Evolutionary conservation across 2,329 filamentous ascomycete species (phyloP).

Genomic region (Blastomyces silverae): DNA sequence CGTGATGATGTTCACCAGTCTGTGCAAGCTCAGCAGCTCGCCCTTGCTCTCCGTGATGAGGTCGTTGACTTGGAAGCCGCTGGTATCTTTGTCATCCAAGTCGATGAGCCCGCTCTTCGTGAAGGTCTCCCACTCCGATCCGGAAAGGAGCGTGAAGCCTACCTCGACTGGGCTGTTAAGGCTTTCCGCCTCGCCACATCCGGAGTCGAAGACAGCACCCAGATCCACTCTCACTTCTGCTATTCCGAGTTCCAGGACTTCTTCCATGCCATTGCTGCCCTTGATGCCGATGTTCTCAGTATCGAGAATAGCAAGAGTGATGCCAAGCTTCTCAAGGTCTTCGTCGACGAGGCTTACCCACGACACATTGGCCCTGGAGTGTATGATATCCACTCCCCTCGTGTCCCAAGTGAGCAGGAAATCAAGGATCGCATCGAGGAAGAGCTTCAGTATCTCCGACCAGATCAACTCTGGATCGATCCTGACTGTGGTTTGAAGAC

Average conservation of each 20-base stretch:
- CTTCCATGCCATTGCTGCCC: conserved; percentile 98
- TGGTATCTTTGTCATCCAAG: conserved; percentile 95
- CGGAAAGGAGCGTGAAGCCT: conserved; percentile 90
- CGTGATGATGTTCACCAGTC: conserved; percentile 99
- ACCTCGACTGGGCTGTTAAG: conserved; percentile 95
- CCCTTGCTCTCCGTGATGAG: conserved; percentile 95
- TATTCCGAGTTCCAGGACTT: conserved; percentile 99
- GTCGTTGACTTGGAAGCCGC: conserved; percentile 96
- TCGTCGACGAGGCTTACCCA: conserved; percentile 93
- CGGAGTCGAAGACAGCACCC: conserved; percentile 88
- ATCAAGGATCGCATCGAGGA: conserved; percentile 96
- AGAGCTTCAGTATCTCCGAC: conserved; percentile 96
- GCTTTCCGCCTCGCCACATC: conserved; percentile 94
- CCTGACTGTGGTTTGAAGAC: conserved; percentile 99
- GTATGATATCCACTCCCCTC: conserved; percentile 99
- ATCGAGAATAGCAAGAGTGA: conserved; percentile 99
- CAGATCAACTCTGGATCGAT: conserved; percentile 99
- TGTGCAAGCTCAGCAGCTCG: conserved; percentile 96
- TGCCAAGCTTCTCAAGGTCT: conserved; percentile 97
- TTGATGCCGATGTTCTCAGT: conserved; percentile 95
- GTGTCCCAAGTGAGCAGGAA: conserved; percentile 94
- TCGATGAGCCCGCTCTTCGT: conserved; percentile 97
- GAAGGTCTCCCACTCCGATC: conserved; percentile 96
- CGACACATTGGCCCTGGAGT: conserved; percentile 98
- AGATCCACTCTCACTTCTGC: conserved; percentile 99